Conservation (phyloP, 176 grass and related monocot species). For the Carex myosuroides region DNA sequence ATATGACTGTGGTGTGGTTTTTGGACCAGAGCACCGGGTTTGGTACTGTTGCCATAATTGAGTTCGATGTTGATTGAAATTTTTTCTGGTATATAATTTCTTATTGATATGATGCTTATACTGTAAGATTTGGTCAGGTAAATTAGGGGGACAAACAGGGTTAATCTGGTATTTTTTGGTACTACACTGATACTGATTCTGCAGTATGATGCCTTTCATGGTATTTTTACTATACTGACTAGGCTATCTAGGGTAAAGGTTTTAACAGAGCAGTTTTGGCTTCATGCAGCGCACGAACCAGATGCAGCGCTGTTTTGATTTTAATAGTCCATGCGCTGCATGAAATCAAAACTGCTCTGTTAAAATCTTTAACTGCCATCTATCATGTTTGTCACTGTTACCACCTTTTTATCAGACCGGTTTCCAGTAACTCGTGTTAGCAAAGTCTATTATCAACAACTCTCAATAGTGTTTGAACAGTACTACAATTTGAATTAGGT, state of each 20-base stretch:
- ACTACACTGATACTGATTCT: background rate
- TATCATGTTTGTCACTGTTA: background rate
- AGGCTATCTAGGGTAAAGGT: background rate
- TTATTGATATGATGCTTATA: background rate
- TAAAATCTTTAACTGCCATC: too few species aligned
- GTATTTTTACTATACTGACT: background rate
- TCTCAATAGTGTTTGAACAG: background rate
- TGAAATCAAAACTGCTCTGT: too few species aligned
- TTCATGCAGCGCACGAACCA: too few species aligned
- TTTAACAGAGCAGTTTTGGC: too few species aligned
- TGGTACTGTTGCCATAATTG: background rate
- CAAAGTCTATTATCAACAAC: constrained; percentile 4
- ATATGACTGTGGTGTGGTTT: background rate
- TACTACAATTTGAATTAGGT: constrained; percentile 44
- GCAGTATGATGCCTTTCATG: background rate
- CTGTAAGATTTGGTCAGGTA: background rate
- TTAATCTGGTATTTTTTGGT: constrained; percentile 4
- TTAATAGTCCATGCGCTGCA: too few species aligned
- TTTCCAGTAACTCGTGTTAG: background rate
- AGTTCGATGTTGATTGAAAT: background rate
- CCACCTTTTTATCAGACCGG: background rate
- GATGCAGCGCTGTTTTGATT: too few species aligned
- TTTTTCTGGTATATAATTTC: background rate
- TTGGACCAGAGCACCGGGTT: background rate
- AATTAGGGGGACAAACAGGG: background rate